Conservation (phyloP, 164 flowering plant genomes). For the Warburgia ugandensis region DNA sequence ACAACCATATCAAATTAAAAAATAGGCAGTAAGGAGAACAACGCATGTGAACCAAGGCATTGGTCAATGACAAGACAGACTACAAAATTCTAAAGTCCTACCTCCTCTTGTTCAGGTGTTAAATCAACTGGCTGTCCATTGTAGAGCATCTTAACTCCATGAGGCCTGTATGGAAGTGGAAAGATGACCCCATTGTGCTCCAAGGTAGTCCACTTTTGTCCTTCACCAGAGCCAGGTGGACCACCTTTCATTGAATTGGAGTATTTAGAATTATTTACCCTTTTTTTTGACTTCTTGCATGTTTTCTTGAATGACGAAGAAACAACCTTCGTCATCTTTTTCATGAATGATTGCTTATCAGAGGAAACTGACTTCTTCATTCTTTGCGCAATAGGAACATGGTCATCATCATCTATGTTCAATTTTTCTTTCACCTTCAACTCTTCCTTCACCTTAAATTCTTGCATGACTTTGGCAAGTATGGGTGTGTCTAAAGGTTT, state of each 20-base stretch:
- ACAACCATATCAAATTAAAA: neutral
- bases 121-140: conserved; percentile 74
- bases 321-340: conserved; percentile 36
- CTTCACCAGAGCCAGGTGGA: conserved; percentile 80
- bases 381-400: conserved; percentile 63
- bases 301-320: conserved; percentile 47
- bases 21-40: neutral
- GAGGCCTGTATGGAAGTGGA: conserved; percentile 89
- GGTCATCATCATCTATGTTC: conserved; percentile 32
- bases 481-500: conserved; percentile 36
- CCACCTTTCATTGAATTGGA: conserved; percentile 60
- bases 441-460: conserved; percentile 34
- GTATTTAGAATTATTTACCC: conserved; percentile 41
- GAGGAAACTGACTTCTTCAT: conserved; percentile 40
- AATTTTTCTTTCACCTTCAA: conserved; percentile 40
- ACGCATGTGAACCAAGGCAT: neutral
- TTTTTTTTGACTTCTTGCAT: conserved; percentile 46
- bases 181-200: conserved; percentile 94
- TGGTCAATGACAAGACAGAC: neutral
- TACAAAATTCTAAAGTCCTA: conserved; percentile 12
- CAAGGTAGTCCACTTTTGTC: conserved; percentile 92
- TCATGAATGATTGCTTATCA: conserved; percentile 34
- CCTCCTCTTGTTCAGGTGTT: conserved; percentile 97
- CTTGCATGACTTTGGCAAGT: too few relatives aligned
- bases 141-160: conserved; percentile 88